Base-by-base conservation (phyloP, 1,284 basidiomycete species). In the Stereum hirsutum region DNA sequence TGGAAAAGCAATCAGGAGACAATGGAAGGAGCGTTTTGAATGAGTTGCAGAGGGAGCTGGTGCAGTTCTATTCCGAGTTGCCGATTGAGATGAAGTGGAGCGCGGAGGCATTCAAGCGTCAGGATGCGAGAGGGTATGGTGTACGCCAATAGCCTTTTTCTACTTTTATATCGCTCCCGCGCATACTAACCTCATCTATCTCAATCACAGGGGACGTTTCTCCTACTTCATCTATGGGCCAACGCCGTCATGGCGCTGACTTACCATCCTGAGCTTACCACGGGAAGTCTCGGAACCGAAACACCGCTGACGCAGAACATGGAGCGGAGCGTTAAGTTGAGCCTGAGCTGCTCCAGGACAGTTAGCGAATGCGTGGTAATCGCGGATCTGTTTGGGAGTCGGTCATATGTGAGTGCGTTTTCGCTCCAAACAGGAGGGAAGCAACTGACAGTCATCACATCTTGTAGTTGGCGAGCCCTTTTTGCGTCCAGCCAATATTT, bases 311-410 rank as follows among this genome's bases (percentile, higher is more conserved):
- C 60, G 32, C 53, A 53, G 43, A 55, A 54, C 31, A 61, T 66
- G 60, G 55, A 57, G 19, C 54, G 60, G 12, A 61, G 58, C 17
- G 54, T 65, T 41, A 59, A 61, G 47, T 52, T 68, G 6, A 54
- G 60, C 14, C 48, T 66, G 6, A 57, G 60, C 8, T 59, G 57
- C 41, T 60, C 60, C 15, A 54, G 64, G 39, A 59, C 57, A 38
- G 64, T 68, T 21, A 60, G 61, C 52, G 66, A 68, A 48, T 66
- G 63, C 46, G 57, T 66, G 51, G 63, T 66, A 5, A 54, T 55
- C 20, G 53, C 56, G 8, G 56, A 59, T 42, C 41, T 55, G 12
- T 55, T 65, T 19, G 49, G 54, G 21, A 49, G 52, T 12, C 51
- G 53, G 7, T 54, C 58, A 14, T 64, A 61, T 48, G 60, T 61